Conservation (phyloP, 208 protist species). For the Trypanosoma congolense region DNA sequence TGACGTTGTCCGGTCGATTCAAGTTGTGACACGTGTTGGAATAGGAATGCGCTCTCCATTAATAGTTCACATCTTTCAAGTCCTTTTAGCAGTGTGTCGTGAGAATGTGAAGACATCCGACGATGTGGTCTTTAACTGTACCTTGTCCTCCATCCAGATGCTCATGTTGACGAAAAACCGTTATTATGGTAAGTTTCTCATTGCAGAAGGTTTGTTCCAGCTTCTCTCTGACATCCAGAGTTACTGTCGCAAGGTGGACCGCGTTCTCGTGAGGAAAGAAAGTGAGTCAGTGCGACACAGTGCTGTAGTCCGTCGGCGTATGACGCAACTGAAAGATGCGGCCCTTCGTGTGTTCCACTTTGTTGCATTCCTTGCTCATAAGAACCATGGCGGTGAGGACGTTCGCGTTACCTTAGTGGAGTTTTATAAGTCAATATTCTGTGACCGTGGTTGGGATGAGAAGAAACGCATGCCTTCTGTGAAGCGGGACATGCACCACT, state of each 20-base stretch:
- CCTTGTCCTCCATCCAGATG: slow-evolving; percentile 60
- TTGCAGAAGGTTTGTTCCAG: slow-evolving; percentile 67
- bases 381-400: slow-evolving; percentile 82
- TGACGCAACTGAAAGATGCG: slow-evolving; percentile 55
- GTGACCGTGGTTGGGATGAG: slow-evolving; percentile 83
- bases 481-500: slow-evolving; percentile 84
- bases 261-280: slow-evolving; percentile 42
- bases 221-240: slow-evolving; percentile 85
- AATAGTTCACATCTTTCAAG: slow-evolving; percentile 78
- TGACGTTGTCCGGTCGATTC: slow-evolving; percentile 73
- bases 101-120: slow-evolving; percentile 77
- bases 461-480: slow-evolving; percentile 58
- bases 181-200: slow-evolving; percentile 77
- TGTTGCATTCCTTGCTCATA: slow-evolving; percentile 74
- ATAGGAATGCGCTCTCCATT: slow-evolving; percentile 55
- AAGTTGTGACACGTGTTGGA: slow-evolving; percentile 61
- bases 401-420: slow-evolving; percentile 72
- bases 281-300: slow-evolving; percentile 40
- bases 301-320: slow-evolving; percentile 44
- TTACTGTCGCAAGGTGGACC: slow-evolving; percentile 71
- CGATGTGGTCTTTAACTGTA: slow-evolving; percentile 71
- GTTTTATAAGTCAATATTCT: slow-evolving; percentile 90
- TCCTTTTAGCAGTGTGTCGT: slow-evolving; percentile 77
- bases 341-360: slow-evolving; percentile 81
- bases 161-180: slow-evolving; percentile 77